Evolutionary conservation across 2,329 filamentous ascomycete species (phyloP).

Genomic region (Phaeosphaeria sp.): DNA sequence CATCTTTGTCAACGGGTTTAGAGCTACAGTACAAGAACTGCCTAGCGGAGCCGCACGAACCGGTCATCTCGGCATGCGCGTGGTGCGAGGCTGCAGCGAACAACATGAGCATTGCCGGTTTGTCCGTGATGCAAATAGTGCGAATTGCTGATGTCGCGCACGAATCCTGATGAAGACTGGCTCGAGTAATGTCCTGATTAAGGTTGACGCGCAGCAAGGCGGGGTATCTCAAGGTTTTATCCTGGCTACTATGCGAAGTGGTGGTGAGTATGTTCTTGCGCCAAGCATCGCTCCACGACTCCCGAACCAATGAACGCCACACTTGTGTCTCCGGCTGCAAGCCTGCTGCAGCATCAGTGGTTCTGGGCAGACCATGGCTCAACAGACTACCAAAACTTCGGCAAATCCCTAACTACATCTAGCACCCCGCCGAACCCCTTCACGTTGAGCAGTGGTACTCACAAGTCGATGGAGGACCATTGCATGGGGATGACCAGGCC

Average conservation of each 20-base stretch:
- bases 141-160: not conserved
- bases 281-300: not conserved
- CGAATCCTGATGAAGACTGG: not conserved
- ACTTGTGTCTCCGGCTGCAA: conserved; percentile 4
- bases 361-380: conserved; percentile 23
- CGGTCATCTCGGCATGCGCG: conserved; percentile 34
- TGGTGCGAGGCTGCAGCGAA: conserved; percentile 19
- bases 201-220: not conserved
- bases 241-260: not conserved
- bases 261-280: conserved; percentile 3
- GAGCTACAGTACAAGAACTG: conserved; percentile 15
- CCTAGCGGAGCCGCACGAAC: conserved; percentile 26
- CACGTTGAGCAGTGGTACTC: no score
- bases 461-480: no score
- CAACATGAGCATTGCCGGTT: not conserved
- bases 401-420: no score
- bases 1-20: conserved; percentile 25
- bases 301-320: not conserved
- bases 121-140: not conserved
- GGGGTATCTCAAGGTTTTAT: conserved; percentile 4
- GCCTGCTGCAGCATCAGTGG: conserved; percentile 8
- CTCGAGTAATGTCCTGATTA: conserved; percentile 1
- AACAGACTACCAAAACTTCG: no score
- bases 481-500: no score
- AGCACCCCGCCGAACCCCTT: no score